phyloP scores from a whole-genome alignment of 306 rosid genomes.

The Styphnolobium japonicum region DNA sequence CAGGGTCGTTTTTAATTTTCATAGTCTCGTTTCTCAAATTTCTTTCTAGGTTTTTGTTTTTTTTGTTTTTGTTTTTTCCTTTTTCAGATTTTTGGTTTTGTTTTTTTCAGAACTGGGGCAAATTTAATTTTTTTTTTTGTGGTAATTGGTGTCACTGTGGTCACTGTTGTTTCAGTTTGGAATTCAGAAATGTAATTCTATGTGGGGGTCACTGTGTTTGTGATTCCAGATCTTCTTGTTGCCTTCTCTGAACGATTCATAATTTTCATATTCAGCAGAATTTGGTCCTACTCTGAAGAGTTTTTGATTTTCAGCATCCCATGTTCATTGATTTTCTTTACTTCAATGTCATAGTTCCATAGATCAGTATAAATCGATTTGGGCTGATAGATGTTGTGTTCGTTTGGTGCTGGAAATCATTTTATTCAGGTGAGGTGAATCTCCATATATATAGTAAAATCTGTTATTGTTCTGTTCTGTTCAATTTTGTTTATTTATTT shows the following conservation, averaged over 20 bases:
- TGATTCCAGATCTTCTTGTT: constrained; percentile 9
- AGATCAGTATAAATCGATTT: background rate
- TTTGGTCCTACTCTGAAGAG: background rate
- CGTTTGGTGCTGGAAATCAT: background rate
- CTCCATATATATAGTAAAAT: background rate
- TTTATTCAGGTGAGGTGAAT: constrained; percentile 21
- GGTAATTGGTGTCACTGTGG: background rate
- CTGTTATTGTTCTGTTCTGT: background rate
- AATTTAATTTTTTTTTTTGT: background rate
- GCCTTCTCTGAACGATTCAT: background rate
- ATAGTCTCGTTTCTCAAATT: background rate
- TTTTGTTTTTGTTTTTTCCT: background rate
- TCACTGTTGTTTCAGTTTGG: background rate
- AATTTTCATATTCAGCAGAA: background rate
- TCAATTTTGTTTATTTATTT: background rate
- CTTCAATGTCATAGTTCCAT: background rate
- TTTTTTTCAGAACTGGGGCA: background rate
- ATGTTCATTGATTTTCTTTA: background rate
- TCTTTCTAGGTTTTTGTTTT: background rate
- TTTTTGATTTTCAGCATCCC: background rate
- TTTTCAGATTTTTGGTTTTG: background rate
- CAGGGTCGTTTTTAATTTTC: no score
- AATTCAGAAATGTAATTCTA: background rate
- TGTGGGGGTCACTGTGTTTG: background rate
- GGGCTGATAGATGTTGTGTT: background rate